phyloP scores from a whole-genome alignment of 331 rosid genomes.

The Rhamnella rubrinervis region DNA sequence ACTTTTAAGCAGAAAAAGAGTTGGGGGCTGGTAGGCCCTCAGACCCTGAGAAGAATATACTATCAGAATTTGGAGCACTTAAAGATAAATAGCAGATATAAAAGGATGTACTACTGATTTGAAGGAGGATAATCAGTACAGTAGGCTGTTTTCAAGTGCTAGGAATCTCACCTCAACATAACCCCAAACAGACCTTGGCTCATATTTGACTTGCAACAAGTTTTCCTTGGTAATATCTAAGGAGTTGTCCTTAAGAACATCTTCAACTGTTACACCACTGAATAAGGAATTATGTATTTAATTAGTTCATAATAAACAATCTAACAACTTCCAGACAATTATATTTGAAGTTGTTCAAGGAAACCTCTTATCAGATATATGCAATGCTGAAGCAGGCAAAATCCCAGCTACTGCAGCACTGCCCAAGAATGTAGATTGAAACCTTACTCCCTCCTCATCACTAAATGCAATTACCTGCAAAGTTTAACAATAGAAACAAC shows the following conservation, averaged over 20 bases:
- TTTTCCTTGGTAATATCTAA: conserved; percentile 56
- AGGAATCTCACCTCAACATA: conserved; percentile 73
- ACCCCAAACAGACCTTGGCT: conserved; percentile 80
- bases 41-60: not conserved
- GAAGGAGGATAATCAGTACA: conserved; percentile 1
- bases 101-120: not conserved
- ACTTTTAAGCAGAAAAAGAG: no score
- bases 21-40: no score
- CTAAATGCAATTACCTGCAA: conserved; percentile 89
- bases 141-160: not conserved
- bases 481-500: conserved; percentile 10
- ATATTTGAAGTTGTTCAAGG: conserved; percentile 16
- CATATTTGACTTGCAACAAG: conserved; percentile 73
- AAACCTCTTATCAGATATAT: conserved; percentile 81
- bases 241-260: conserved; percentile 61
- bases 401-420: conserved; percentile 87
- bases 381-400: conserved; percentile 63
- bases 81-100: not conserved
- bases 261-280: conserved; percentile 64
- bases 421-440: conserved; percentile 92
- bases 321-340: not conserved
- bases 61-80: not conserved
- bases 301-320: conserved; percentile 10
- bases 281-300: conserved; percentile 22
- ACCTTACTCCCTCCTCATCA: conserved; percentile 96